These are phyloP conservation scores for Astrephomene gubernaculifera DNA, from an alignment of 139 green algal genomes.

Conservation along the genomic window DNA sequence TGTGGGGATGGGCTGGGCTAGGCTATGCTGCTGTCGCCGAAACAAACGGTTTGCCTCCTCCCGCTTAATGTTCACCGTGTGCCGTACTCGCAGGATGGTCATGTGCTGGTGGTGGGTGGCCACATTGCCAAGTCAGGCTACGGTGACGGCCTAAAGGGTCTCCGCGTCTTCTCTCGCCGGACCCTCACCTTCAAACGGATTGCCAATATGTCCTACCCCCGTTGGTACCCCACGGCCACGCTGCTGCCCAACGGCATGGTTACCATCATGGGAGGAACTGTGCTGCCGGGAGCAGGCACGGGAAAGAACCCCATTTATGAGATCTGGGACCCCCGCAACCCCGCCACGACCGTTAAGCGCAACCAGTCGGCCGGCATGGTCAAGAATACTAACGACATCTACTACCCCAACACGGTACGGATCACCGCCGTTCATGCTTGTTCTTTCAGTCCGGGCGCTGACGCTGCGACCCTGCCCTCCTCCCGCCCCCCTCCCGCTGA, in stretches of 20 bases:
- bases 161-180: too few species aligned
- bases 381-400: slow-evolving; percentile 44
- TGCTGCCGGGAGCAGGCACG: slow-evolving; percentile 48
- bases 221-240: slow-evolving; percentile 49
- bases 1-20: too few species aligned
- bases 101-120: slow-evolving; percentile 47
- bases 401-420: slow-evolving; percentile 42
- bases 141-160: slow-evolving; percentile 12
- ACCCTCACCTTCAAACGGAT: slow-evolving; percentile 21
- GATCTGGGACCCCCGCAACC: slow-evolving; percentile 43
- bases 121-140: slow-evolving; percentile 44
- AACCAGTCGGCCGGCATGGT: slow-evolving; percentile 7
- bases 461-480: too few species aligned
- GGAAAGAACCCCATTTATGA: slow-evolving; percentile 48
- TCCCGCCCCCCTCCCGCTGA: too few species aligned
- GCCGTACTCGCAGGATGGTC: too few species aligned
- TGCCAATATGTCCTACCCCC: background rate
- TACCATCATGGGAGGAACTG: slow-evolving; percentile 59
- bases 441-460: too few species aligned
- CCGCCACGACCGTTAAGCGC: background rate
- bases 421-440: too few species aligned
- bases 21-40: too few species aligned
- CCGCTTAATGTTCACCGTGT: too few species aligned
- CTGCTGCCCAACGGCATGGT: slow-evolving; percentile 49
- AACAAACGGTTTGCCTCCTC: too few species aligned